Base-by-base conservation (phyloP, 148 eudicot species). In the Diospyros lotus region DNA sequence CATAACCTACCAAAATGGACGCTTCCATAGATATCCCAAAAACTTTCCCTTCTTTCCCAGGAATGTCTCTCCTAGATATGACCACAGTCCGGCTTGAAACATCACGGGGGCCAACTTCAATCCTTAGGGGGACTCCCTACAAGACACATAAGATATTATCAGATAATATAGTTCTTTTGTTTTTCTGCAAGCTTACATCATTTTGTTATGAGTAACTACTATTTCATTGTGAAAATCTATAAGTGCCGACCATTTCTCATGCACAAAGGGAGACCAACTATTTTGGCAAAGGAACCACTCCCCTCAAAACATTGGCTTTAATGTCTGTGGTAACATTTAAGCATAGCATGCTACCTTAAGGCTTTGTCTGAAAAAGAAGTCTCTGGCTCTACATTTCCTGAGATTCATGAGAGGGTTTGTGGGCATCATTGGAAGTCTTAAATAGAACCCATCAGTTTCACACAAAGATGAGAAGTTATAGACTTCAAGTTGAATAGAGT, bases 91-190 rank as follows among this genome's bases (percentile, higher is more conserved):
- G 85, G 82, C 90, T 95, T 65, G 88, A 80, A 73, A 95, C 98
- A 81, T 95, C 98, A 72, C 97, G 96, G 12, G 98, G 98, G 72
- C 98, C 98, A 83, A 95, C 88, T 85, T 95, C 98, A 77, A 95
- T 89, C 82, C 98, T 85, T 39, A 95, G 60, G 75, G 98, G 98
- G 44, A 92, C 97, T 63, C 98, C 98, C 98, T 92, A 80, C 10
- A 70, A 75, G 71, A 77, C 58, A 66, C 69, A 28, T 28, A 72
- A 73, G 54, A 45, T 28, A 28, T 28, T 28, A 28, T 28, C 28
- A 73, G 46, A 52, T n/a, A 60, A 52, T 13, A 41, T 3, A 72
- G 40, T n/a, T 44, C 53, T 46, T 45, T 72, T 4, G 51, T 46
- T 45, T 15, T 5, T 66, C 18, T 7, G 9, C 5, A 11, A 9